Evolutionary conservation across 106 monocot species (phyloP), one percentile per base, ranked within the genome.

Genomic region (Acorus calamus): DNA sequence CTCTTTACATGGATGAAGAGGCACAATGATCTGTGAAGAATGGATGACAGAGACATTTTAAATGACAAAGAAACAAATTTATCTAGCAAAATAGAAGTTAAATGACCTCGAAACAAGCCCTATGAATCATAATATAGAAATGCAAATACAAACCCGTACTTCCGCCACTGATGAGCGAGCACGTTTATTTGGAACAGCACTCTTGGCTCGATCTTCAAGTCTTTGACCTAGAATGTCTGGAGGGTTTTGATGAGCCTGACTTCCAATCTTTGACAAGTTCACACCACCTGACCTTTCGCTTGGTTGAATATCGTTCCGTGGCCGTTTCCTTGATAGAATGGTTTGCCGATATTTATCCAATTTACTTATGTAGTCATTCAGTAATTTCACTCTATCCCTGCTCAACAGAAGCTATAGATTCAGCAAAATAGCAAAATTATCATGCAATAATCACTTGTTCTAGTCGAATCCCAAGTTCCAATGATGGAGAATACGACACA

Each of bases 101-200:
- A 11, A 44, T 1, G 7, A 10, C 43, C 43, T 45, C 12, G 44
- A 53, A 13, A 44, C 47, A 42, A 73, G 14, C 57, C 53, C 45
- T 49, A 28, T 28, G 28, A 28, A 28, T 28, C 1, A 28, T 28
- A 28, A 28, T 28, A 28, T 28, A 28, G 6, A 48, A 47, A 42
- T 59, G 48, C 46, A 79, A 63, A 76, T 73, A 90, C 86, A 76
- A 81, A 94, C 93, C 81, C 84, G 74, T 79, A 76, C 74, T 69
- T 94, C 94, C 48, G 69, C 79, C 71, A 86, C 62, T 12, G 94
- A 94, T 7, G 94, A 82, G 50, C 94, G 90, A 63, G 74, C 66
- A 48, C 94, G 94, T 61, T 82, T 90, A 67, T 80, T 94, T 49
- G 82, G 79, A 63, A 78, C 66, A 47, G 52, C 59, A 76, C 61